Conservation (phyloP, 257 asterid species). For the Rauvolfia tetraphylla region DNA sequence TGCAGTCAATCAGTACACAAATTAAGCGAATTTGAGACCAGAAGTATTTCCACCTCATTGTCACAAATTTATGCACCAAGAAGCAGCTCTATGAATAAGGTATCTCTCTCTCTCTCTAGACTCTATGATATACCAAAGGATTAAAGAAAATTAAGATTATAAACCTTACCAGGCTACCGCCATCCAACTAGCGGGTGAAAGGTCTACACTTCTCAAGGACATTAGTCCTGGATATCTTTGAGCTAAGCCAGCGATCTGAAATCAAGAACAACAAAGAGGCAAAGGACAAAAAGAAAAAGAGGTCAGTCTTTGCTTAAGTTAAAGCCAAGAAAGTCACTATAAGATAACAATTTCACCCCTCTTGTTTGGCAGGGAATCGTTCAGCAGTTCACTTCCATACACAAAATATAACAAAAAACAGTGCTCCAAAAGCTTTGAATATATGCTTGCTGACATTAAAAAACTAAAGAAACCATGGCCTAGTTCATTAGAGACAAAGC, state of each 20-base stretch:
- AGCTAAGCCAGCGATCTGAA: slow-evolving; percentile 38
- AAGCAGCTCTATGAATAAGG: background rate
- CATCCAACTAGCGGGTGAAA: slow-evolving; percentile 58
- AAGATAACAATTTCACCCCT: slow-evolving; percentile 5
- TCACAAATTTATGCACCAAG: background rate
- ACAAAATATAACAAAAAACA: background rate
- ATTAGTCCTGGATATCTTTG: slow-evolving; percentile 41
- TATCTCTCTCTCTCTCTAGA: background rate
- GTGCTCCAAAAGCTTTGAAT: slow-evolving; percentile 9
- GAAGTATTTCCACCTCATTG: background rate
- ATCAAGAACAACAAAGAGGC: background rate
- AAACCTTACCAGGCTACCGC: slow-evolving; percentile 45
- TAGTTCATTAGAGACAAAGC: slow-evolving; percentile 5
- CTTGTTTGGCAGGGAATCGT: slow-evolving; percentile 18
- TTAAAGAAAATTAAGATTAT: background rate
- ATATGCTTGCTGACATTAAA: slow-evolving; percentile 10
- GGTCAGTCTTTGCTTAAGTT: background rate
- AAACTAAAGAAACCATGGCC: background rate
- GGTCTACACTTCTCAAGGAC: slow-evolving; percentile 53
- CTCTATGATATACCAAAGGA: background rate
- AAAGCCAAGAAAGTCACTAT: background rate
- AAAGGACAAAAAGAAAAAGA: background rate
- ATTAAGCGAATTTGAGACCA: background rate
- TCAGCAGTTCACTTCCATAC: background rate
- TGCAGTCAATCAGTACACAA: background rate